These are phyloP conservation scores for Candida pseudoglaebosa DNA, from an alignment of 805 yeast species.

Conservation along the genomic window DNA sequence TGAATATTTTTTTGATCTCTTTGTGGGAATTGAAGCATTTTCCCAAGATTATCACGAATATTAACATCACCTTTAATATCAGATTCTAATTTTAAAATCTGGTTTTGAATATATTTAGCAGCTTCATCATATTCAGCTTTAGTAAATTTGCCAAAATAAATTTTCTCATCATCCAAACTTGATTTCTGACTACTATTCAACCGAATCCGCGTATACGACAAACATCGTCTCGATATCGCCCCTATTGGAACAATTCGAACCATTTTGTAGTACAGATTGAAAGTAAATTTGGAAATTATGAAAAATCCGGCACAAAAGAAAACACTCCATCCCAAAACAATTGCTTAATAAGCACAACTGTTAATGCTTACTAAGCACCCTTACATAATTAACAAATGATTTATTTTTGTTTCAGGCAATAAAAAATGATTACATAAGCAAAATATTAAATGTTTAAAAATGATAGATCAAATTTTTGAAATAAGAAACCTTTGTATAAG, in stretches of 20 bases:
- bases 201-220: neutral
- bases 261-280: neutral
- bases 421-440: no score
- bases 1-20: conserved; percentile 9
- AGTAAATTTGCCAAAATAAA: conserved; percentile 33
- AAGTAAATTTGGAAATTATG: neutral
- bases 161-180: conserved; percentile 20
- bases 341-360: no score
- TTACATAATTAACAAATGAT: no score
- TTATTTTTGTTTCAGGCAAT: no score
- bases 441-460: no score
- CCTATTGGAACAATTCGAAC: neutral
- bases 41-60: conserved; percentile 32
- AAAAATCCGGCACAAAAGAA: conserved; percentile 2
- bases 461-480: no score
- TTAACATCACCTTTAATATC: conserved; percentile 36
- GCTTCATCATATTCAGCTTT: conserved; percentile 39
- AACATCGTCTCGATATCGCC: neutral
- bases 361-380: no score
- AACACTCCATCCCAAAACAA: no score
- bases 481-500: no score
- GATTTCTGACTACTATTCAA: neutral
- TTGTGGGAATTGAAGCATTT: conserved; percentile 34
- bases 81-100: conserved; percentile 27
- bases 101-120: conserved; percentile 26